A percentile compares a stretch with the other conserved stretches of the same genome.
Conservation (phyloP, 2,329 filamentous ascomycete species). For the Fusarium aywerte region DNA sequence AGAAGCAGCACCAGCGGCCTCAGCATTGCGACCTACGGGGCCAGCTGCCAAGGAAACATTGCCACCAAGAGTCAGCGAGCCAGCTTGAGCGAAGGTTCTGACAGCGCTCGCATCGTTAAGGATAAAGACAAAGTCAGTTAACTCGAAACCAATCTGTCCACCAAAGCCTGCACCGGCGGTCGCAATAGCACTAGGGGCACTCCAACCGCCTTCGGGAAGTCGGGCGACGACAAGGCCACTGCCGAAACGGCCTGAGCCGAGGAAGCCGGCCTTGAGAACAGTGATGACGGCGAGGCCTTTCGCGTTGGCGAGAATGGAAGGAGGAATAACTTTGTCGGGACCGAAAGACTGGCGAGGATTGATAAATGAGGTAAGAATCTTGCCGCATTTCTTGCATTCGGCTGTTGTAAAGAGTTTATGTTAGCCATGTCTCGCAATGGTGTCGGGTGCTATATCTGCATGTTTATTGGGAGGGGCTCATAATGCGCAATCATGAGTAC, state of each 20-base stretch:
- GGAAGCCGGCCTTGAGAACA: conserved; percentile 87
- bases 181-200: conserved; percentile 82
- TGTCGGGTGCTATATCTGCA: background rate
- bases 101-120: conserved; percentile 92
- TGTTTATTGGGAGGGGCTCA: conserved; percentile 29
- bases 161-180: conserved; percentile 85
- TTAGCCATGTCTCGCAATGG: conserved; percentile 26
- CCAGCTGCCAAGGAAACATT: conserved; percentile 97
- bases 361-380: conserved; percentile 94
- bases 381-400: conserved; percentile 97
- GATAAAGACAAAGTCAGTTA: conserved; percentile 97
- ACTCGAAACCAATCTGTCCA: conserved; percentile 86
- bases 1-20: conserved; percentile 93
- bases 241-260: conserved; percentile 83
- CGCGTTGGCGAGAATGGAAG: conserved; percentile 86
- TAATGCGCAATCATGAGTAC: conserved; percentile 35
- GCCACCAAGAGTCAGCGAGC: conserved; percentile 90
- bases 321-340: conserved; percentile 96
- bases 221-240: conserved; percentile 85
- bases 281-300: conserved; percentile 91
- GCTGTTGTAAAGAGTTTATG: conserved; percentile 62
- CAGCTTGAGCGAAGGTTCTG: conserved; percentile 91
- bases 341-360: conserved; percentile 94
- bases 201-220: conserved; percentile 81
- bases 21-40: conserved; percentile 92